These are phyloP conservation scores for Agrocybe praecox DNA, from an alignment of 768 basidiomycete species.

Conservation along the genomic window DNA sequence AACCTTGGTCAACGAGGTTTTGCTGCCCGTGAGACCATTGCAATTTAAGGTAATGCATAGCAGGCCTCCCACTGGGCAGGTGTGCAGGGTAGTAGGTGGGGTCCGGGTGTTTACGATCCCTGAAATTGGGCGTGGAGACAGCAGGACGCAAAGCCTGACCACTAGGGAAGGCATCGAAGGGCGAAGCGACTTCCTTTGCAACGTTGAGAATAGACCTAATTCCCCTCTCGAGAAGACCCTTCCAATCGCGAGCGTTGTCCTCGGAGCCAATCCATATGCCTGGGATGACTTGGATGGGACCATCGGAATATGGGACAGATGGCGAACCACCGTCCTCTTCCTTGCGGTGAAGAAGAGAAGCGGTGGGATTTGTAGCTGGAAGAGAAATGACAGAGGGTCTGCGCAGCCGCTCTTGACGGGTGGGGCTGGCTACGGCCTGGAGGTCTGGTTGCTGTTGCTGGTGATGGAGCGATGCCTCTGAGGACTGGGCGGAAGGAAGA, in stretches of 20 bases:
- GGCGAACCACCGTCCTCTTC: slow-evolving; percentile 62
- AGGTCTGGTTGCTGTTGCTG: slow-evolving; percentile 5
- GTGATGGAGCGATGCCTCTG: slow-evolving; percentile 41
- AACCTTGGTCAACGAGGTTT: slow-evolving; percentile 79
- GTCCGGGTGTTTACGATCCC: slow-evolving; percentile 35
- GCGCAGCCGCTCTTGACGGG: slow-evolving; percentile 45
- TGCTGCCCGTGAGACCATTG: slow-evolving; percentile 95
- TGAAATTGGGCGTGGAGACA: slow-evolving; percentile 70
- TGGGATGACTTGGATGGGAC: slow-evolving; percentile 84
- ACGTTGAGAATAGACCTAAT: slow-evolving; percentile 89
- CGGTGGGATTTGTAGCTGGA: slow-evolving; percentile 53
- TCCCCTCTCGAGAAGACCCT: slow-evolving; percentile 63
- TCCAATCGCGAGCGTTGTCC: slow-evolving; percentile 88
- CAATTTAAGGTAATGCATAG: slow-evolving; percentile 87
- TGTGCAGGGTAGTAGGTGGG: slow-evolving; percentile 71
- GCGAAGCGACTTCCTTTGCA: slow-evolving; percentile 86
- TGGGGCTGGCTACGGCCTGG: slow-evolving; percentile 37
- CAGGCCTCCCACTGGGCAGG: slow-evolving; percentile 67
- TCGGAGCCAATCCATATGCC: slow-evolving; percentile 90
- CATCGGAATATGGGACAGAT: slow-evolving; percentile 72
- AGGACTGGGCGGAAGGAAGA: slow-evolving; percentile 63
- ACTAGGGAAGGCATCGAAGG: slow-evolving; percentile 53
- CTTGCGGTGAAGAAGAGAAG: slow-evolving; percentile 59
- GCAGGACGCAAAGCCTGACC: slow-evolving; percentile 57
- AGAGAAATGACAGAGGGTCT: slow-evolving; percentile 77